Percentiles rank a stretch among this genome's conserved stretches.
Evolutionary conservation across 306 rosid genomes (phyloP).

Genomic region (Quercus cerris): DNA sequence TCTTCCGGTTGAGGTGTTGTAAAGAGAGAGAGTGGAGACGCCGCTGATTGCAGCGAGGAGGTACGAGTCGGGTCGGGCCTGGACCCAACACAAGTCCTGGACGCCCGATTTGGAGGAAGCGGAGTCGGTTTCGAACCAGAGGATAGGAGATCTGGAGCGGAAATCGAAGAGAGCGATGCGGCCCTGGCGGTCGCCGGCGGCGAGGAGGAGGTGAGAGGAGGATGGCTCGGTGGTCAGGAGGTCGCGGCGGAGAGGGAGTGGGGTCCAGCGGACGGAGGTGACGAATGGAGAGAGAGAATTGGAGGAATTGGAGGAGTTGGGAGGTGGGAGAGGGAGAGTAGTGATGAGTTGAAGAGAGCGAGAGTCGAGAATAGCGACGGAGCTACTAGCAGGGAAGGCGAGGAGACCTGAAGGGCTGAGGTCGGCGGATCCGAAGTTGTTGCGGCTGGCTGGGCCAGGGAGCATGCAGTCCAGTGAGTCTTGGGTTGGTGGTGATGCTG

Average conservation of each 20-base stretch:
- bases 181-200: conserved; percentile 88
- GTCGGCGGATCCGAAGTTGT: conserved; percentile 92
- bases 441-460: conserved; percentile 86
- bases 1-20: conserved; percentile 54
- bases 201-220: conserved; percentile 80
- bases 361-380: conserved; percentile 73
- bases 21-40: conserved; percentile 65
- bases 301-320: conserved; percentile 25
- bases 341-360: conserved; percentile 82
- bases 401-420: conserved; percentile 74
- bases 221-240: conserved; percentile 86
- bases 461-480: conserved; percentile 88
- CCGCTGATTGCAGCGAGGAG: conserved; percentile 75
- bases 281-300: conserved; percentile 69
- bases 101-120: conserved; percentile 38
- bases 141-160: conserved; percentile 50
- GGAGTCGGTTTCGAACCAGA: conserved; percentile 71
- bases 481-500: neutral
- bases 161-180: conserved; percentile 82
- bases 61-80: conserved; percentile 54
- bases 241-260: conserved; percentile 70
- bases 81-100: conserved; percentile 96
- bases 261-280: conserved; percentile 88
- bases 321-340: conserved; percentile 74
- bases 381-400: conserved; percentile 86